Base-by-base conservation (phyloP, 768 basidiomycete genomes). In the Pulveroboletus ravenelii region DNA sequence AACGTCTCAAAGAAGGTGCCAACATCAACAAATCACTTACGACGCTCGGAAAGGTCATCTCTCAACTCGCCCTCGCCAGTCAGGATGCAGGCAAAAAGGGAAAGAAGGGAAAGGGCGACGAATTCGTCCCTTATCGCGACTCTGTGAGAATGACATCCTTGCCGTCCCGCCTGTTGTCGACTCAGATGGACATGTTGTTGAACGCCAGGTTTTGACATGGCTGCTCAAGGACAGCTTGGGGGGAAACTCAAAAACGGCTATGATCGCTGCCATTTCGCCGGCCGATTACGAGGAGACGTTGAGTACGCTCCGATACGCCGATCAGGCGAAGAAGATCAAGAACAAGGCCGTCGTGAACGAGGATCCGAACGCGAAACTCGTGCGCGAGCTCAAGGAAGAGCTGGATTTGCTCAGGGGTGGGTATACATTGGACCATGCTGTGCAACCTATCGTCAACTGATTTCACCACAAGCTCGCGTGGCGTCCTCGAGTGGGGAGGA, bases 311-410 rank as follows among this genome's bases (percentile, higher is more conserved):
- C 88, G 96, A 6, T 98, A 99, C 70, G 96, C 96, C 59, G 93
- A 96, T 77, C 92, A 92, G 67, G 94, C 95, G 31, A 99, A 99
- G 86, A 95, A 95, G 85, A 99, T 99, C 73, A 97, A 94, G 84
- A 99, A 97, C 72, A 95, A 97, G 75, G 95, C 96, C 14, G 84
- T 98, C 51, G 90, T 99, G 57, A 99, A 99, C 72, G 96, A 99
- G 74, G 96, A 99, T 79, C 96, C 96, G 30, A 99, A 97, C 62
- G 95, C 95, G 64, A 97, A 93, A 75, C 87, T 99, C 50, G 94
- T 99, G 50, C 86, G 94, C 42, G 95, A 98, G 71, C 87, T 99
- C 68, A 99, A 98, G 71, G 96, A 98, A 74, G 96, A 99, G 71
- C 75, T 99, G 39, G 91, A 95, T 66, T 76, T 89, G 72, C 85